Conservation (phyloP, 306 rosid species). For the Dicorynia guianensis region DNA sequence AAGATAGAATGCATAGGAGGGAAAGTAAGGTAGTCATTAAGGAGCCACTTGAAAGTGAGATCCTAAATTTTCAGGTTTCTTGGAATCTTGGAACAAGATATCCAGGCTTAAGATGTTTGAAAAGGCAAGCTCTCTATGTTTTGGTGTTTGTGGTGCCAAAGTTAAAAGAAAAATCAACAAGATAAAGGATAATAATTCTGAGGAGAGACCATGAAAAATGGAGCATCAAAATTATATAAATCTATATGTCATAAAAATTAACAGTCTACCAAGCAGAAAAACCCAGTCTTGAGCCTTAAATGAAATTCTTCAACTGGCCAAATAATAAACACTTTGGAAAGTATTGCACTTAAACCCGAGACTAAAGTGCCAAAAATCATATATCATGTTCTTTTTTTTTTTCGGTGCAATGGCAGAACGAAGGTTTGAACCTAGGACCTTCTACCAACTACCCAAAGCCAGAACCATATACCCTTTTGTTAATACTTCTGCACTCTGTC, state of each 20-base stretch:
- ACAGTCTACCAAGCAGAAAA: slow-evolving; percentile 11
- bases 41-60: background rate
- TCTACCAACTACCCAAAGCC: too few relatives aligned
- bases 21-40: slow-evolving; percentile 26
- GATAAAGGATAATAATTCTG: background rate
- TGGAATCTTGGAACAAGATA: background rate
- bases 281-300: background rate
- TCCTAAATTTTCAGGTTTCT: slow-evolving; percentile 3
- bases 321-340: background rate
- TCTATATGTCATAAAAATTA: slow-evolving; percentile 2
- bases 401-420: too few relatives aligned
- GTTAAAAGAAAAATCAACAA: background rate
- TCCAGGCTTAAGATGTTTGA: background rate
- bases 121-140: slow-evolving; percentile 23
- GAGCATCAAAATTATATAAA: slow-evolving; percentile 19
- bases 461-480: slow-evolving; percentile 4
- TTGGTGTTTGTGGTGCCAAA: background rate
- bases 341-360: background rate
- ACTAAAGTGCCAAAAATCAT: slow-evolving; percentile 8
- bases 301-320: background rate
- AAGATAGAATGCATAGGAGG: background rate
- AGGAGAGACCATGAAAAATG: background rate
- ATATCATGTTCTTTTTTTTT: background rate
- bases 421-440: too few relatives aligned
- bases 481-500: slow-evolving; percentile 6